Conservation (phyloP, 805 yeast genomes). For the Zygotorulaspora florentina region DNA sequence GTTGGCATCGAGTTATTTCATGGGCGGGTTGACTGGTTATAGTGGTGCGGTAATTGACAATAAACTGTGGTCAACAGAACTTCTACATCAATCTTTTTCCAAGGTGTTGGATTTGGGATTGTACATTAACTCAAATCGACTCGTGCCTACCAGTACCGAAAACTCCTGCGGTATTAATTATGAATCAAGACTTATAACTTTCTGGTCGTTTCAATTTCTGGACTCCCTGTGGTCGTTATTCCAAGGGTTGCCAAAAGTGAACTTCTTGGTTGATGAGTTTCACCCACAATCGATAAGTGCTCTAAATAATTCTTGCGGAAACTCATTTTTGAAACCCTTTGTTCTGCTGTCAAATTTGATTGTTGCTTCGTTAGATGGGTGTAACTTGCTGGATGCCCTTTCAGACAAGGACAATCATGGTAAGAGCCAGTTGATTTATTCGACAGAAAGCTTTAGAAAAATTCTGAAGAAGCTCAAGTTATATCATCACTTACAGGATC, state of each 20-base stretch:
- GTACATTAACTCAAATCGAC: slow-evolving; percentile 23
- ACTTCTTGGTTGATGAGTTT: slow-evolving; percentile 27
- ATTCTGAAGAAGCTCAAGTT: slow-evolving; percentile 22
- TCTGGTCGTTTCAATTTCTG: slow-evolving; percentile 32
- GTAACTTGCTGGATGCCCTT: slow-evolving; percentile 20
- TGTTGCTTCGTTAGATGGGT: slow-evolving; percentile 23
- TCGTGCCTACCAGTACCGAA: slow-evolving; percentile 9
- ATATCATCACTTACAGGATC: slow-evolving; percentile 26
- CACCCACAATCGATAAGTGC: slow-evolving; percentile 21
- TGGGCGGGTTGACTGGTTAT: slow-evolving; percentile 18
- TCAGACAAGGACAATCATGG: slow-evolving; percentile 11
- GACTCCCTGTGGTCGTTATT: slow-evolving; percentile 31
- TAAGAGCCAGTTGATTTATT: slow-evolving; percentile 15
- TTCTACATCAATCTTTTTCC: slow-evolving; percentile 19
- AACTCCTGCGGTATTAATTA: slow-evolving; percentile 3
- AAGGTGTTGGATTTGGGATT: slow-evolving; percentile 24
- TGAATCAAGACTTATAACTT: slow-evolving; percentile 18
- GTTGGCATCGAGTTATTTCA: slow-evolving; percentile 26
- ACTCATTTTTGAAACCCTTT: slow-evolving; percentile 26
- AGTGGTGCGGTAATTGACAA: slow-evolving; percentile 2
- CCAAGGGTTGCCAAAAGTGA: slow-evolving; percentile 28
- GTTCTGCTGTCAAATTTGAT: slow-evolving; percentile 19
- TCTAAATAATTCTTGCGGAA: slow-evolving; percentile 17
- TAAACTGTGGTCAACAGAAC: slow-evolving; percentile 18
- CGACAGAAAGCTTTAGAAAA: slow-evolving; percentile 24